Base-by-base conservation (phyloP, 2,329 filamentous ascomycete genomes). In the Plenodomus tracheiphilus region DNA sequence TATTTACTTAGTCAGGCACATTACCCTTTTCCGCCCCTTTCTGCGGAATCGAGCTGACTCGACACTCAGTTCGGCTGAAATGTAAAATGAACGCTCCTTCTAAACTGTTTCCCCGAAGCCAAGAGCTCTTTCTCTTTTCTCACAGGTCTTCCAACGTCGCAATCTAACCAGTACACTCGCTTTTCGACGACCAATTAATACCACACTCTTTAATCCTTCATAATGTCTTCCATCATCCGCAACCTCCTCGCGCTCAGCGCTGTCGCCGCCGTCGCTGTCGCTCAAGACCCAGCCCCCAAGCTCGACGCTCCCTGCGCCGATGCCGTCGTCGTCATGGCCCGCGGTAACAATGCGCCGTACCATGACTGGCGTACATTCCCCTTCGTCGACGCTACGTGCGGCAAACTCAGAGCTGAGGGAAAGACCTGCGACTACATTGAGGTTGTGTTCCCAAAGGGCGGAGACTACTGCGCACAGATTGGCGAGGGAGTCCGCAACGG, bases 271-370 rank as follows among this genome's bases (percentile, higher is more conserved):
- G 51, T 60, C 59, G 61, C 60, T 43, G 51, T 59, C 45, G 71
- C 64, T 44, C 71, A 74, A 63, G 49, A 53, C 49, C 54, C 54
- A 59, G 42, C 56, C 49, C 58, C 58, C 50, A 62, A 62, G 55
- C 53, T 56, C 53, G 51, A 59, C 46, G 59, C 59, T 47, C 46
- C 56, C 50, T 62, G 59, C 53, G 49, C 51, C 46, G 59, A 60
- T 57, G 55, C 46, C 44, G 49, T 59, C 34, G 56, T 62, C 46
- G 51, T 62, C 40, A 57, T 61, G 55, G 59, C 59, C 49, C 59
- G 59, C 49, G 59, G 59, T 46, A 62, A 60, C 49, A 46, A 44
- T 46, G 59, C 57, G 38, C 59, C 57, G 44, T 62, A 62, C 49
- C 57, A 59, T 16, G 59, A 61, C 48, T 32, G 13, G 42, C 59